Evolutionary conservation across 1,139 yeast genomes (phyloP).

Genomic region (Torulaspora globosa): DNA sequence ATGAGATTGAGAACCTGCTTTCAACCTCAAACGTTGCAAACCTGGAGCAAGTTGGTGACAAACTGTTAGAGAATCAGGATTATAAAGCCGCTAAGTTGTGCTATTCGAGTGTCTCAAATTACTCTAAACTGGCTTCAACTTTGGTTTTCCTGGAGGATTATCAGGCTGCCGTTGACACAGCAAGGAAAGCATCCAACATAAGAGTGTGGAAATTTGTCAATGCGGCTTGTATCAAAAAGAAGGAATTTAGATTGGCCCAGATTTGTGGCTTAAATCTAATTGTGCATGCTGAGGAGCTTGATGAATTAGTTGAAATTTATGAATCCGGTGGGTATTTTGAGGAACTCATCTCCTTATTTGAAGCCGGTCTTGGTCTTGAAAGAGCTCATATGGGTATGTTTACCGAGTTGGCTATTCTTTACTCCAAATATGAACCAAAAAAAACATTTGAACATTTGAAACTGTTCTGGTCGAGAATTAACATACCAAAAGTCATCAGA

Average conservation of each 20-base stretch:
- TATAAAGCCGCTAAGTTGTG: constrained; percentile 91
- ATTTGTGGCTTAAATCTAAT: constrained; percentile 97
- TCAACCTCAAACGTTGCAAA: constrained; percentile 91
- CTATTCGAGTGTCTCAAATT: constrained; percentile 81
- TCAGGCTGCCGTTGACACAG: constrained; percentile 97
- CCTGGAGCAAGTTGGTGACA: constrained; percentile 87
- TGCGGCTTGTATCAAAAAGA: constrained; percentile 91
- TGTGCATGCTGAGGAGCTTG: constrained; percentile 95
- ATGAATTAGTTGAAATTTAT: constrained; percentile 81
- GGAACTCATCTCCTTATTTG: constrained; percentile 86
- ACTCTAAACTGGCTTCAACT: constrained; percentile 93
- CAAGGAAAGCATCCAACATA: constrained; percentile 93
- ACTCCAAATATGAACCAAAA: constrained; percentile 85
- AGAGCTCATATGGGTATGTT: constrained; percentile 99
- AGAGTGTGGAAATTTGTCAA: constrained; percentile 97
- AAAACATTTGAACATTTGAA: constrained; percentile 95
- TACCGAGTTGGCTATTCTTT: constrained; percentile 87
- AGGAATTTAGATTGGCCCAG: constrained; percentile 95
- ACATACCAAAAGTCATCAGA: constrained; percentile 92
- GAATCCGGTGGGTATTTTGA: constrained; percentile 89
- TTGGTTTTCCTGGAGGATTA: constrained; percentile 87
- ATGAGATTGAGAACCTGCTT: constrained; percentile 80
- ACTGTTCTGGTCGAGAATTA: constrained; percentile 96
- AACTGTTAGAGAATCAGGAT: constrained; percentile 72
- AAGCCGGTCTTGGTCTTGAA: constrained; percentile 92